Base-by-base conservation (phyloP, 495 filamentous ascomycete genomes). In the Ascobolus immersus region DNA sequence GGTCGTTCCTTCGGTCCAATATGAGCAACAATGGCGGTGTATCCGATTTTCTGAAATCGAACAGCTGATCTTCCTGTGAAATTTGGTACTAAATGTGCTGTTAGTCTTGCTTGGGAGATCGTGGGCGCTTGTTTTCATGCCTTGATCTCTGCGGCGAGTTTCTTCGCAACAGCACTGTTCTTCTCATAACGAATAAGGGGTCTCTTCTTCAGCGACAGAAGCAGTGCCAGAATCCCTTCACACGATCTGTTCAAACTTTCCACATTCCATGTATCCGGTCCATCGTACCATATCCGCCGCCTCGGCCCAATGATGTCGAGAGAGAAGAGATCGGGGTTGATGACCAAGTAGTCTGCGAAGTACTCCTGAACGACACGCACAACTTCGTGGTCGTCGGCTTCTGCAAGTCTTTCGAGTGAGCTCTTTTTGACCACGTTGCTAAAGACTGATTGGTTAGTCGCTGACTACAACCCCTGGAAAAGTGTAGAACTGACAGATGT, bases 341-440 rank as follows among this genome's bases (percentile, higher is more conserved):
- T 69, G 43, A 92, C 78, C 30, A 86, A 63, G 42, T 78, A 96
- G 52, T 96, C 86, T 27, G 81, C 77, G 43, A 93, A 96, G 52
- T 90, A 73, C 54, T 96, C 86, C 53, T 92, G 81, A 5, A 96
- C 73, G 11, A 63, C 61, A 35, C 74, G 79, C 32, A 96, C 84
- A 17, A 94, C 82, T 52, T 96, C 86, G 42, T 96, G 80, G 38
- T 90, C 80, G 47, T 96, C 86, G n/a, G 86, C 80, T 55, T 96
- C 86, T 13, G 86, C 86, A 17, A 96, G 62, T 18, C 89, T 67
- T 52, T 96, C 86, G 3, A 96, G 64, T 2, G 89, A 77, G 7
- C 89, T 94, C 53, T 96, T 96, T 50, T 84, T 84, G 50, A 86
- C 72, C 26, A 93, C 70, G 52, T 96, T 96, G 61, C 78, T 92